These are phyloP conservation scores for Nemania abortiva DNA, from an alignment of 2,329 filamentous ascomycete species.

Conservation along the genomic window DNA sequence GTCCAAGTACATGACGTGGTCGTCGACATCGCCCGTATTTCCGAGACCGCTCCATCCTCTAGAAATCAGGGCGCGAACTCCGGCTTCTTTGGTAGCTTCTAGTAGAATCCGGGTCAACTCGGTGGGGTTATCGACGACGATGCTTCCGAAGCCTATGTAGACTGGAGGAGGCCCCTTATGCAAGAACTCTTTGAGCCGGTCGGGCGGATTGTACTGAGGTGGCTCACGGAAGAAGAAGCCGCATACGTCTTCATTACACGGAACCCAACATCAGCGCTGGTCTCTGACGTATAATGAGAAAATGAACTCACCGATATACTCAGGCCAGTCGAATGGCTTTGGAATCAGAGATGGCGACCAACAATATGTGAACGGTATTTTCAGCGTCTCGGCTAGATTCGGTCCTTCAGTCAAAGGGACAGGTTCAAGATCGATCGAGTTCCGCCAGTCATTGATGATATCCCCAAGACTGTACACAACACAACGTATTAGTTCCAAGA, in stretches of 20 bases:
- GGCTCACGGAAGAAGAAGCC: constrained; percentile 84
- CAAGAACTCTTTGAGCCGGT: constrained; percentile 67
- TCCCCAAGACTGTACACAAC: constrained; percentile 68
- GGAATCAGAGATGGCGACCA: constrained; percentile 76
- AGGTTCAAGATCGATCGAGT: constrained; percentile 54
- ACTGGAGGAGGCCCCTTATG: constrained; percentile 69
- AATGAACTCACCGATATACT: constrained; percentile 6
- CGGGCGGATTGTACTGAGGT: constrained; percentile 69
- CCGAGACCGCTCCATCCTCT: constrained; percentile 83
- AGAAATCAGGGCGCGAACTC: constrained; percentile 77
- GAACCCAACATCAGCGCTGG: not conserved
- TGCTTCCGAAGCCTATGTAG: constrained; percentile 82
- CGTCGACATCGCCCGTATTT: constrained; percentile 68
- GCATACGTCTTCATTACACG: constrained; percentile 67
- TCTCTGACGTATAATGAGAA: not conserved
- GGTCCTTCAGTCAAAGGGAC: constrained; percentile 67
- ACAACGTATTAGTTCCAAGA: not conserved
- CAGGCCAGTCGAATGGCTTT: constrained; percentile 73
- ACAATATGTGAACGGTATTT: constrained; percentile 83
- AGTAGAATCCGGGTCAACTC: constrained; percentile 78
- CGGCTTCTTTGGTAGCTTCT: constrained; percentile 72
- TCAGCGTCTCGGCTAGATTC: constrained; percentile 80
- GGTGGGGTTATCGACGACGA: constrained; percentile 79
- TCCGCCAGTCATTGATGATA: constrained; percentile 79
- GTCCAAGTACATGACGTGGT: constrained; percentile 74